phyloP scores from a whole-genome alignment of 768 basidiomycete species.

The Sistotremastrum niveocremeum region DNA sequence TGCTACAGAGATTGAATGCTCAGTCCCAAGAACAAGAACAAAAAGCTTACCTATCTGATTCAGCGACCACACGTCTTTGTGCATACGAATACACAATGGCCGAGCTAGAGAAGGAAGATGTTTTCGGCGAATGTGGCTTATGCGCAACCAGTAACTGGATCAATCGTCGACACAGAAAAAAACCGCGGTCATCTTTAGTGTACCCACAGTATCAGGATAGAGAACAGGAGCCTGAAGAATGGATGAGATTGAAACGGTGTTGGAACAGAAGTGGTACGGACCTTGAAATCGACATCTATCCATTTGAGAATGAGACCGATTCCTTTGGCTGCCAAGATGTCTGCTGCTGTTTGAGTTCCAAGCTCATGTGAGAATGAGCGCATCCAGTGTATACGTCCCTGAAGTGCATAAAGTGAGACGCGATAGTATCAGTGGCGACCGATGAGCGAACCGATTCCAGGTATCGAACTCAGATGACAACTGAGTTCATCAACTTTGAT shows the following conservation, averaged over 20 bases:
- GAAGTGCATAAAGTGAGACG: neutral
- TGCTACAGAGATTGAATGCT: neutral
- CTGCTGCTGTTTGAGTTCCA: conserved; percentile 41
- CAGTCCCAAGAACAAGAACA: neutral
- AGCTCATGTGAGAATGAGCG: conserved; percentile 39
- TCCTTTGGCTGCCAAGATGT: conserved; percentile 50
- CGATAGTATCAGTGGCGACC: too few species aligned
- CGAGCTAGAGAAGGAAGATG: conserved; percentile 34
- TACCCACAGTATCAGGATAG: conserved; percentile 59
- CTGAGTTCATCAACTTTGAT: neutral
- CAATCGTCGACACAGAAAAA: conserved; percentile 2
- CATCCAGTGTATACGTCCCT: conserved; percentile 65
- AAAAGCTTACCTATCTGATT: conserved; percentile 62
- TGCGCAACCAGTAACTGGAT: conserved; percentile 52
- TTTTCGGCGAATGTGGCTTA: conserved; percentile 23
- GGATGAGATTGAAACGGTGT: too few species aligned
- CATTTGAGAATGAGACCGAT: conserved; percentile 66
- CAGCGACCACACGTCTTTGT: conserved; percentile 50
- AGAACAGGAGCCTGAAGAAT: conserved; percentile 37
- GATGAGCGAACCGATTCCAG: conserved; percentile 41
- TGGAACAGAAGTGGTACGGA: too few species aligned
- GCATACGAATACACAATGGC: conserved; percentile 50
- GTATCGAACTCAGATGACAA: conserved; percentile 36
- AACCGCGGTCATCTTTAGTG: neutral
- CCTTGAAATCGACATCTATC: conserved; percentile 48